Evolutionary conservation across 1,284 basidiomycete species (phyloP).

Genomic region (Ustilago crameri): DNA sequence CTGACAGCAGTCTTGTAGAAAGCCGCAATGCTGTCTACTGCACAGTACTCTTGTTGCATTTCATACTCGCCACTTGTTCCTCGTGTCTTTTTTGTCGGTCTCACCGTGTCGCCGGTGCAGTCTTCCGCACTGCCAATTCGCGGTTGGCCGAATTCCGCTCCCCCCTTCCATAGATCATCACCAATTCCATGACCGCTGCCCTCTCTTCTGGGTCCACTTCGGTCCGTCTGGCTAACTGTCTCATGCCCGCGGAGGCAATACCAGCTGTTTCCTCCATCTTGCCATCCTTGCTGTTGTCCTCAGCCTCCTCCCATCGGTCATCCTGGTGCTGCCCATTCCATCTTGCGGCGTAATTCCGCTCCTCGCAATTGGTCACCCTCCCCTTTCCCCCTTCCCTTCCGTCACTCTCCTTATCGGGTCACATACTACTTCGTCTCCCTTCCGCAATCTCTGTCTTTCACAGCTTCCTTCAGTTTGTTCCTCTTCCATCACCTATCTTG

Average conservation of each 20-base stretch:
- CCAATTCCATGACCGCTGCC: background rate
- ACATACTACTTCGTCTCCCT: too few species aligned
- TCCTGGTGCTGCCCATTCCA: conserved; percentile 1
- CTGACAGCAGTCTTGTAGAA: background rate
- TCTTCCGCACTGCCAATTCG: background rate
- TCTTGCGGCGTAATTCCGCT: too few species aligned
- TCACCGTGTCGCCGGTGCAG: background rate
- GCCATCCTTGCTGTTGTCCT: background rate
- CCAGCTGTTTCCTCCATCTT: background rate
- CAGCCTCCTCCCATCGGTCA: background rate
- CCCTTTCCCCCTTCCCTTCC: too few species aligned
- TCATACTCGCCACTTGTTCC: too few species aligned
- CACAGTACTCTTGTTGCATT: too few species aligned
- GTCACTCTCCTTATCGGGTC: too few species aligned
- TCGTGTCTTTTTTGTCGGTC: background rate
- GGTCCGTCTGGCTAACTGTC: background rate
- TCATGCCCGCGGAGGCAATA: too few species aligned
- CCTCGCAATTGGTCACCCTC: too few species aligned
- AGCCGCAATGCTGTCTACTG: background rate
- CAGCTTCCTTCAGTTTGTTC: too few species aligned
- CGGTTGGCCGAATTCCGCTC: conserved; percentile 11
- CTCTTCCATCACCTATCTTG: too few species aligned
- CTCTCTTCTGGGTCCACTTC: conserved; percentile 14
- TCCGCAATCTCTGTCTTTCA: too few species aligned
- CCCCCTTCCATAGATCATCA: conserved; percentile 3